Evolutionary conservation across 2,329 filamentous ascomycete species (phyloP).

Genomic region (Golovinomyces cichoracearum): DNA sequence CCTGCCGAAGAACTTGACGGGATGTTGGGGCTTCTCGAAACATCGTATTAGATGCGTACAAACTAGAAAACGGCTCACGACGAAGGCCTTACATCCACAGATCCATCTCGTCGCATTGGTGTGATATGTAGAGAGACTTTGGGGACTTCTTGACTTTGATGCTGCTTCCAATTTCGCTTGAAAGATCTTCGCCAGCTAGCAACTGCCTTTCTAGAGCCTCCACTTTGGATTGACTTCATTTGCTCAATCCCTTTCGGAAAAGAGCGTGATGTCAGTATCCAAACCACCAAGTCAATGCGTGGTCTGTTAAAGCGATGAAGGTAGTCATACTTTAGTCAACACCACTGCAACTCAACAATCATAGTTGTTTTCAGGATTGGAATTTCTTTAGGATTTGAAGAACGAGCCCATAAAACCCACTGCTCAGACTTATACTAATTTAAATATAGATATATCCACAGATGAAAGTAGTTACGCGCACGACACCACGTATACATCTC

Average conservation of each 20-base stretch:
- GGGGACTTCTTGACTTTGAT: neutral
- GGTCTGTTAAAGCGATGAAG: neutral
- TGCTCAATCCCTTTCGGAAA: neutral
- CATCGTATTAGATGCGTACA: neutral
- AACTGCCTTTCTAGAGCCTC: neutral
- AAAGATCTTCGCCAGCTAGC: neutral
- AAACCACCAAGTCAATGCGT: neutral
- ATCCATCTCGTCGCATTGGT: neutral
- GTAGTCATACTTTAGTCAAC: neutral
- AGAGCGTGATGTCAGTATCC: neutral
- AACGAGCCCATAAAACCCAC: neutral
- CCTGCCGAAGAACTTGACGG: neutral
- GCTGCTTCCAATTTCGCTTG: neutral
- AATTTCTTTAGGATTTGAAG: neutral
- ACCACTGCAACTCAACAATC: neutral
- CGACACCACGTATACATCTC: slow-evolving; percentile 1
- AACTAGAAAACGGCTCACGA: neutral
- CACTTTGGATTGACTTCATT: neutral
- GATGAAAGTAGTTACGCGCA: neutral
- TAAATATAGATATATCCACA: neutral
- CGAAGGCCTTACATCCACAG: neutral
- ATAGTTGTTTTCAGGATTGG: neutral
- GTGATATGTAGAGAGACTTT: neutral
- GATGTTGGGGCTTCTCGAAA: neutral
- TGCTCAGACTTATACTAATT: neutral